phyloP scores from a whole-genome alignment of 768 basidiomycete genomes.

The Dictyophora rubrovolvata region DNA sequence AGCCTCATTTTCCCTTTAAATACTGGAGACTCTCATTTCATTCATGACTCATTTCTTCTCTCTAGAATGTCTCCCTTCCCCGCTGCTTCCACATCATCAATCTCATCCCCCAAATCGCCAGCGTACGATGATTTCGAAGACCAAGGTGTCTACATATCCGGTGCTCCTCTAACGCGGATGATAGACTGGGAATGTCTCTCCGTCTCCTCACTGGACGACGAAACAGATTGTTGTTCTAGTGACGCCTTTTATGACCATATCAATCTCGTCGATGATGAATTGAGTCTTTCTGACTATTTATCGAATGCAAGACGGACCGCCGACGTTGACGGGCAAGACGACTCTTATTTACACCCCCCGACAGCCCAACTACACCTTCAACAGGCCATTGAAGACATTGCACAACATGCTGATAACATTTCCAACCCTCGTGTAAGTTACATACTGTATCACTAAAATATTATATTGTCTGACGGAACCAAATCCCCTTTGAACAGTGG shows the following conservation, averaged over 20 bases:
- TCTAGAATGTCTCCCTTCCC: not conserved
- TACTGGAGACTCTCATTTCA: not conserved
- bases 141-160: not conserved
- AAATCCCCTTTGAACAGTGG: not conserved
- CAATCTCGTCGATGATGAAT: slow-evolving; percentile 3
- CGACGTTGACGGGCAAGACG: not conserved
- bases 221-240: not conserved
- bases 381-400: not conserved
- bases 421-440: not conserved
- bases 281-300: not conserved
- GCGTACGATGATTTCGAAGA: not conserved
- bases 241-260: not conserved
- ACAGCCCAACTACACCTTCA: not conserved
- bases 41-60: not conserved
- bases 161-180: slow-evolving; percentile 3
- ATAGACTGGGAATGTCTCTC: not conserved
- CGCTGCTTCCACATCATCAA: not conserved
- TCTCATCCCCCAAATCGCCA: not conserved
- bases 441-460: not conserved
- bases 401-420: not conserved
- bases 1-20: not conserved
- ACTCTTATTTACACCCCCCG: not conserved
- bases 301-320: not conserved
- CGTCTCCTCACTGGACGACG: not conserved
- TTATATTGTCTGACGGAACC: not conserved